Evolutionary conservation across 2,329 filamentous ascomycete genomes (phyloP).

Genomic region (Talaromyces sp.): DNA sequence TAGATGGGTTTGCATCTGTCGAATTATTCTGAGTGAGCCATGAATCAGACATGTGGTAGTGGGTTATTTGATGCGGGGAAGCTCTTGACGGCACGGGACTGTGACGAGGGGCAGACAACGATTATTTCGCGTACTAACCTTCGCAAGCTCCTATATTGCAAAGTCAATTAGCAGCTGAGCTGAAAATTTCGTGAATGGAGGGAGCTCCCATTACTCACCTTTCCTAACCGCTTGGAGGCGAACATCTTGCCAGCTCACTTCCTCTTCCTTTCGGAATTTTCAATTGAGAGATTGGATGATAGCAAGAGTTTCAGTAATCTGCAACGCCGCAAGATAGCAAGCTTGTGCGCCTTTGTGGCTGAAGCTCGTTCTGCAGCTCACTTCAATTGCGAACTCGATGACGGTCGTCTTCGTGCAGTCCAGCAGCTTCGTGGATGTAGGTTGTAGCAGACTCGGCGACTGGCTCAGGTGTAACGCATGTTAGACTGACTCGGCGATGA

Average conservation of each 20-base stretch:
- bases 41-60: neutral
- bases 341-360: neutral
- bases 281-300: neutral
- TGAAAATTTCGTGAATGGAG: neutral
- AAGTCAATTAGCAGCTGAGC: neutral
- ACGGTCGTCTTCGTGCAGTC: constrained; percentile 4
- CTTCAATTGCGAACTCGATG: neutral
- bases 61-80: neutral
- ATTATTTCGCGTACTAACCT: neutral
- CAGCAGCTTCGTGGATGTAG: neutral
- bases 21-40: neutral
- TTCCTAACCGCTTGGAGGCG: constrained; percentile 47
- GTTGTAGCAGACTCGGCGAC: neutral
- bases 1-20: constrained; percentile 55
- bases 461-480: neutral
- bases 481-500: neutral
- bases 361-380: neutral
- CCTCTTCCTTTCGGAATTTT: neutral
- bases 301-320: neutral
- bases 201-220: constrained; percentile 33
- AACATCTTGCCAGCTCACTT: constrained; percentile 40
- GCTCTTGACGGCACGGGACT: neutral
- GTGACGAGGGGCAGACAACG: neutral
- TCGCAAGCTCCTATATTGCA: neutral
- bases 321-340: neutral